These are phyloP conservation scores for Saccharomycopsis fodiens DNA, from an alignment of 805 yeast species.

Conservation along the genomic window DNA sequence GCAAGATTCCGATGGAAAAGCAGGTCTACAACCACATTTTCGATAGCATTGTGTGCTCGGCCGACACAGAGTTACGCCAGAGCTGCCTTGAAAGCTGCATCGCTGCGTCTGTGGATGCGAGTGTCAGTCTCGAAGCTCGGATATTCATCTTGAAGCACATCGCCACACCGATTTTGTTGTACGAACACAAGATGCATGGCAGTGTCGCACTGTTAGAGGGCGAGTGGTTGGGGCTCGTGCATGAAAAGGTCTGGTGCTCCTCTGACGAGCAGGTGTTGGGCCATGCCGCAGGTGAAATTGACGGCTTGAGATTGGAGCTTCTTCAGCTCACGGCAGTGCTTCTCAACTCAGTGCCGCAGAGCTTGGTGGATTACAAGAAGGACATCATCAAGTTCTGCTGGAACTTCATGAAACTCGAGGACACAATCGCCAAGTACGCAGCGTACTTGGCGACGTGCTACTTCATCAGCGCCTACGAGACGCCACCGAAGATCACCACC, in stretches of 20 bases:
- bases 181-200: slow-evolving; percentile 47
- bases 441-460: slow-evolving; percentile 85
- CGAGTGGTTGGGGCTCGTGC: slow-evolving; percentile 59
- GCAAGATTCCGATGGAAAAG: slow-evolving; percentile 39
- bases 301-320: slow-evolving; percentile 66
- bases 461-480: slow-evolving; percentile 81
- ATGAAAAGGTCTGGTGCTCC: slow-evolving; percentile 66
- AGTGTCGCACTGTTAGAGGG: slow-evolving; percentile 40
- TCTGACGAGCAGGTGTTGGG: slow-evolving; percentile 43
- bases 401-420: slow-evolving; percentile 88
- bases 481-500: slow-evolving; percentile 80
- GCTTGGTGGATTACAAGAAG: slow-evolving; percentile 54
- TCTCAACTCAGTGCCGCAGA: slow-evolving; percentile 57
- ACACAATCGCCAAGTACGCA: slow-evolving; percentile 79
- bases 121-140: slow-evolving; percentile 42
- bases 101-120: slow-evolving; percentile 39
- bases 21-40: slow-evolving; percentile 52
- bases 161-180: slow-evolving; percentile 57
- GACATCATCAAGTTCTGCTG: slow-evolving; percentile 91
- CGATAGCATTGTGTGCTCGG: slow-evolving; percentile 43
- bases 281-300: slow-evolving; percentile 61
- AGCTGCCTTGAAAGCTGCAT: slow-evolving; percentile 46
- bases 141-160: slow-evolving; percentile 55
- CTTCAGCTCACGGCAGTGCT: slow-evolving; percentile 75
- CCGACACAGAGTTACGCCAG: slow-evolving; percentile 40